Evolutionary conservation across 2,329 filamentous ascomycete species (phyloP).

Genomic region (Coniochaeta hoffmannii): DNA sequence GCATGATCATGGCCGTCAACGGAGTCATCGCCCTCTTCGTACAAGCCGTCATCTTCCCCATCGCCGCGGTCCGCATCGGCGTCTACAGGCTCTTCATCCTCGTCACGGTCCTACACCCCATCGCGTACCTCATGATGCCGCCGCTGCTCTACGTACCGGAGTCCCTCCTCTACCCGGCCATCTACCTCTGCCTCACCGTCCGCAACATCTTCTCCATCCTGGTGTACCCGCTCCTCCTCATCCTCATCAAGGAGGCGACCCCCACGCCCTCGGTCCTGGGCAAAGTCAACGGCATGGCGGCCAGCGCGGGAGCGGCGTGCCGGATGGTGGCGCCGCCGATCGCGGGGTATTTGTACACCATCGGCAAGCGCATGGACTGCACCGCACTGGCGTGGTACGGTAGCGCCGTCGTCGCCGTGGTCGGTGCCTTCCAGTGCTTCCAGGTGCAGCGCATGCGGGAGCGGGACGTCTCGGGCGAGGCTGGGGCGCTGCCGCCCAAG

Average conservation of each 20-base stretch:
- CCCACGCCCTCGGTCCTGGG: constrained; percentile 49
- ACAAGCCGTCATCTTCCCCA: constrained; percentile 61
- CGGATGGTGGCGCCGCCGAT: constrained; percentile 61
- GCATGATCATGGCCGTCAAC: constrained; percentile 36
- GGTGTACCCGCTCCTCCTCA: constrained; percentile 59
- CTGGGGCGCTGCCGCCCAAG: neutral
- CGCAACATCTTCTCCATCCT: constrained; percentile 56
- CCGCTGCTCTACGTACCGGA: constrained; percentile 48
- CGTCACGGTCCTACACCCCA: constrained; percentile 52
- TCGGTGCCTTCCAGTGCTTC: constrained; percentile 56
- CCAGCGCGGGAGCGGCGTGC: constrained; percentile 58
- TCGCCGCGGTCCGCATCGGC: constrained; percentile 50
- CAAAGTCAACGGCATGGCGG: constrained; percentile 59
- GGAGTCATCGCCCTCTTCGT: constrained; percentile 64
- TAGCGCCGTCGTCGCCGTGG: constrained; percentile 45
- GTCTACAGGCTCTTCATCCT: constrained; percentile 52
- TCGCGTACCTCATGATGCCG: constrained; percentile 54
- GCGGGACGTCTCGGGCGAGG: neutral
- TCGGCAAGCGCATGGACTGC: constrained; percentile 51
- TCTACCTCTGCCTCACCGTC: constrained; percentile 50
- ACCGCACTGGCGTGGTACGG: constrained; percentile 59
- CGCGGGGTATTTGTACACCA: constrained; percentile 54
- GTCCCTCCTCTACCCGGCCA: constrained; percentile 42
- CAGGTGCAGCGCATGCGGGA: constrained; percentile 24
- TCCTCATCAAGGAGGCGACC: constrained; percentile 60